These are phyloP conservation scores for Chlorella sp. DNA, from an alignment of 139 green algal genomes.

Conservation along the genomic window DNA sequence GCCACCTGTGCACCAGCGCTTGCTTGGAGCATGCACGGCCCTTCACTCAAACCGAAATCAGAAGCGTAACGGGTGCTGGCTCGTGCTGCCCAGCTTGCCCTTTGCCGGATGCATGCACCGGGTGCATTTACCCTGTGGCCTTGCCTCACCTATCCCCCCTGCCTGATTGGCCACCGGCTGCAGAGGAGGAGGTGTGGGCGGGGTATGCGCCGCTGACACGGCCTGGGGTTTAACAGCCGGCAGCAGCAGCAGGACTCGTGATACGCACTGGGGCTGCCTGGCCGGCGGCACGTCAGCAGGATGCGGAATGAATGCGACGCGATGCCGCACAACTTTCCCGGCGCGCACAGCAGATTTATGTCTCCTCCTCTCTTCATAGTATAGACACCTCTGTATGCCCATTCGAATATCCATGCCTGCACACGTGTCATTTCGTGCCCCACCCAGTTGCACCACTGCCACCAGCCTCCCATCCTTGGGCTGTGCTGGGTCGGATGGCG, in stretches of 20 bases:
- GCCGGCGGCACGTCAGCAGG: background rate
- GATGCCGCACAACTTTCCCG: too few species aligned
- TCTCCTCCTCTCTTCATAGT: too few species aligned
- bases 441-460: background rate
- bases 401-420: too few species aligned
- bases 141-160: too few species aligned
- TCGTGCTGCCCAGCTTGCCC: background rate
- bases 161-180: too few species aligned
- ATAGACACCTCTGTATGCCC: too few species aligned
- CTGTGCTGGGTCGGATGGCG: background rate
- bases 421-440: background rate
- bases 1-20: background rate
- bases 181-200: constrained; percentile 1
- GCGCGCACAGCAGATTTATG: too few species aligned
- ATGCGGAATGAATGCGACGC: too few species aligned
- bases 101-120: background rate
- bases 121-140: background rate
- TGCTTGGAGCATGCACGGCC: background rate
- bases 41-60: too few species aligned
- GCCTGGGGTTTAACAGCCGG: background rate
- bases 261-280: background rate
- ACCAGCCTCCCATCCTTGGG: background rate
- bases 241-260: background rate
- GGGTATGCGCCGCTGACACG: constrained; percentile 7
- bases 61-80: background rate